Evolutionary conservation across 2,329 filamentous ascomycete species (phyloP).

Genomic region (Metarhizium anisopliae): DNA sequence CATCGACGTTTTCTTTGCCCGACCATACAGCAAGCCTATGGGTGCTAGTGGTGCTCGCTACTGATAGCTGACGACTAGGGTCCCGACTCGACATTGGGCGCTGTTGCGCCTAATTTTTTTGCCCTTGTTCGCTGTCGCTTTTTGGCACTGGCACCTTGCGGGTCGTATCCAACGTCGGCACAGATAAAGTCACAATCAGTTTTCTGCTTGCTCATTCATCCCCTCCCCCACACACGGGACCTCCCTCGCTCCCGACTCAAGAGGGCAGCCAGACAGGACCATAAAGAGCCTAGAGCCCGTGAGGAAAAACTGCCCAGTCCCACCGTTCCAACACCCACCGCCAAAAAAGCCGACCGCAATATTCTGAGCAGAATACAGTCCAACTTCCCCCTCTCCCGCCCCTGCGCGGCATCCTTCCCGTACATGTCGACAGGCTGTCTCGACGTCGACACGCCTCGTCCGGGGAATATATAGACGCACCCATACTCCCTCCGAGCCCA

Average conservation of each 20-base stretch:
- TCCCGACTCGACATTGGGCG: not conserved
- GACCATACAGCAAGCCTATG: not conserved
- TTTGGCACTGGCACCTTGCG: not conserved
- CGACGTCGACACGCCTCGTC: conserved; percentile 1
- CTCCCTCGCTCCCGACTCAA: conserved; percentile 7
- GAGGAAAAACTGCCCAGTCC: not conserved
- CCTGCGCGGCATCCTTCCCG: not conserved
- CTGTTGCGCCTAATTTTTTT: not conserved
- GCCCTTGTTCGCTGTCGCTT: not conserved
- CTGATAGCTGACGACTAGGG: not conserved
- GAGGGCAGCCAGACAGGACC: not conserved
- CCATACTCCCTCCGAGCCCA: conserved; percentile 10
- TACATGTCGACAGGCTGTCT: conserved; percentile 3
- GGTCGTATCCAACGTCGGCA: too few species aligned
- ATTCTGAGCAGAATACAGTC: not conserved
- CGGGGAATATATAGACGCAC: conserved; percentile 3
- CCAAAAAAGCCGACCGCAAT: conserved; percentile 1
- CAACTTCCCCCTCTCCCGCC: conserved; percentile 3
- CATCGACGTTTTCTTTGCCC: not conserved
- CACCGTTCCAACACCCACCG: conserved; percentile 3
- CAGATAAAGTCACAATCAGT: not conserved
- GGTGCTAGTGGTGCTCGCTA: not conserved
- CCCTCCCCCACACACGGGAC: conserved; percentile 4
- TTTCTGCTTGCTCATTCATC: not conserved
- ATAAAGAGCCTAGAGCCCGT: not conserved